Conservation (phyloP, 495 filamentous ascomycete genomes). For the Neurospora tetraspora region DNA sequence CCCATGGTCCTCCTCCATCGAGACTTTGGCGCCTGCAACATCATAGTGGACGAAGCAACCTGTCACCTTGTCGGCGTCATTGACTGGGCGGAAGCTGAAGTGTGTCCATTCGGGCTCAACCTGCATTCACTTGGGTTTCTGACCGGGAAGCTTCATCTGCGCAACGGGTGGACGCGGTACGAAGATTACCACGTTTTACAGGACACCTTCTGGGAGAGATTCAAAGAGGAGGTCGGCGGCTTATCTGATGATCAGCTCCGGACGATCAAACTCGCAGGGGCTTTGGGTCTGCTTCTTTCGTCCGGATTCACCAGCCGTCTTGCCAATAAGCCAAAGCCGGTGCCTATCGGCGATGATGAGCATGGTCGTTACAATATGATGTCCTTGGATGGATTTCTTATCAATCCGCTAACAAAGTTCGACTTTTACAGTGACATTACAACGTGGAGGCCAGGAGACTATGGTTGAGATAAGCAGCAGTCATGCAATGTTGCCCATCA, state of each 20-base stretch:
- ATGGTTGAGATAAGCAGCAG: too few species aligned
- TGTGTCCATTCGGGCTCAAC: slow-evolving; percentile 30
- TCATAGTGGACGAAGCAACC: slow-evolving; percentile 26
- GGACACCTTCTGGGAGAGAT: slow-evolving; percentile 27
- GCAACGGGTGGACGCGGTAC: slow-evolving; percentile 27
- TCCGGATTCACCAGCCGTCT: slow-evolving; percentile 32
- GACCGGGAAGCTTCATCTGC: slow-evolving; percentile 26
- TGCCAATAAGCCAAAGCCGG: slow-evolving; percentile 22
- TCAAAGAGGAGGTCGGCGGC: slow-evolving; percentile 22
- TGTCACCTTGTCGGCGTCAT: slow-evolving; percentile 32
- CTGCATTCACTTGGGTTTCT: slow-evolving; percentile 28
- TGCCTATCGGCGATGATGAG: slow-evolving; percentile 31
- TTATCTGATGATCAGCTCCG: slow-evolving; percentile 8
- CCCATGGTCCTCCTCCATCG: slow-evolving; percentile 32
- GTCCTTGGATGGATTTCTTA: slow-evolving; percentile 28
- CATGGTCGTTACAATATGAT: slow-evolving; percentile 29
- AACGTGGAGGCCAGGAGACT: too few species aligned
- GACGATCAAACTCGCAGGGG: slow-evolving; percentile 28
- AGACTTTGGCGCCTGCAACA: slow-evolving; percentile 29
- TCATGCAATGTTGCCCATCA: too few species aligned
- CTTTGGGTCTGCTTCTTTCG: slow-evolving; percentile 26
- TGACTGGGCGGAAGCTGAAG: slow-evolving; percentile 18
- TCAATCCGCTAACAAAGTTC: slow-evolving; percentile 26
- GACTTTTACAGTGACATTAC: too few species aligned
- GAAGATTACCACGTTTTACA: slow-evolving; percentile 25